phyloP scores from a whole-genome alignment of 257 asterid genomes.

The Petunia secreta region DNA sequence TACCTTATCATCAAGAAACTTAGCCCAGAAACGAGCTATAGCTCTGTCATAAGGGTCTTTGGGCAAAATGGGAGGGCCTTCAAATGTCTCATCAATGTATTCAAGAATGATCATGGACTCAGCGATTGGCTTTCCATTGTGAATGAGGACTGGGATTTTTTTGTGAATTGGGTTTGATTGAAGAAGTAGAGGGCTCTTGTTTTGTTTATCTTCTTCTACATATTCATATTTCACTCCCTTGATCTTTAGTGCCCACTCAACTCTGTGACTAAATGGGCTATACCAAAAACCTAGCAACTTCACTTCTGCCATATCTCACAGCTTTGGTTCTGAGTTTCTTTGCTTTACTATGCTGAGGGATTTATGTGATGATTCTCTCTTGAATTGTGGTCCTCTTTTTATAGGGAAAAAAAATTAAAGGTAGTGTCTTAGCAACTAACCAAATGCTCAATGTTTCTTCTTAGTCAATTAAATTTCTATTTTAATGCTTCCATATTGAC shows the following conservation, averaged over 20 bases:
- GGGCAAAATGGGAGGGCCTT: background rate
- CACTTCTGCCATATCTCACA: background rate
- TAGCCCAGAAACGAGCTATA: background rate
- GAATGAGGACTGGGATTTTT: background rate
- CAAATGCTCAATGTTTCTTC: background rate
- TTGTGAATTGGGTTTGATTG: background rate
- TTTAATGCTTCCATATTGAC: background rate
- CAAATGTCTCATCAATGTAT: slow-evolving; percentile 5
- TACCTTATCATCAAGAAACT: background rate
- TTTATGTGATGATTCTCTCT: background rate
- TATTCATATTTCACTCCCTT: background rate
- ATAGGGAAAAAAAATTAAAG: background rate
- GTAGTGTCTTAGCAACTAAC: background rate
- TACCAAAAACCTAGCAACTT: background rate
- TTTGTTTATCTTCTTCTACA: background rate
- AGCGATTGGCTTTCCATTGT: background rate
- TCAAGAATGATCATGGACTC: background rate
- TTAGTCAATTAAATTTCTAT: background rate
- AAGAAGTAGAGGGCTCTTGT: background rate
- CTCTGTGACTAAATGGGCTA: background rate
- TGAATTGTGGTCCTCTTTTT: background rate
- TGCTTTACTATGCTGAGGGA: background rate
- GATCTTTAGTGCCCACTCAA: background rate
- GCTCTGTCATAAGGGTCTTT: background rate
- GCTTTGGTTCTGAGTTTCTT: background rate